Conservation (phyloP, 1,284 basidiomycete genomes). For the Cryptococcus jaspeensis region DNA sequence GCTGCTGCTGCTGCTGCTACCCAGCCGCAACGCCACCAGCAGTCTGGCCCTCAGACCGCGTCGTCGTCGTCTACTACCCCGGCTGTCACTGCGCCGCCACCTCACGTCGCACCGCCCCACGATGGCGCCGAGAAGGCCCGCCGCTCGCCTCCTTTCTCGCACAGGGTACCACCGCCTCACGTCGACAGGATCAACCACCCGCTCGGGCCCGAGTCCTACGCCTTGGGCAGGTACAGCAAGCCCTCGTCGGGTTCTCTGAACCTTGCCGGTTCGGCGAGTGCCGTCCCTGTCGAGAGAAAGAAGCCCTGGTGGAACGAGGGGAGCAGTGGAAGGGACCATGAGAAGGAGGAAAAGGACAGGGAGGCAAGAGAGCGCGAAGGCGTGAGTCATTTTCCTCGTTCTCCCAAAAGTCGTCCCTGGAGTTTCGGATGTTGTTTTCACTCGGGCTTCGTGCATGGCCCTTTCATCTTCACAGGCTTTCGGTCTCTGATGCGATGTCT, state of each 20-base stretch:
- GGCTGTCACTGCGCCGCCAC: constrained; percentile 15
- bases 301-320: constrained; percentile 46
- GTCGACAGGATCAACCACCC: constrained; percentile 5
- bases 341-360: constrained; percentile 23
- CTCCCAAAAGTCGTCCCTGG: too few species aligned
- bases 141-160: constrained; percentile 16
- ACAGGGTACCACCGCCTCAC: constrained; percentile 11
- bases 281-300: constrained; percentile 27
- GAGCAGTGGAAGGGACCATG: constrained; percentile 12
- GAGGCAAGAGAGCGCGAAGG: constrained; percentile 28
- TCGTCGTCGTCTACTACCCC: constrained; percentile 4
- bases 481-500: too few species aligned
- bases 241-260: constrained; percentile 21
- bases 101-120: constrained; percentile 15
- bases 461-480: too few species aligned
- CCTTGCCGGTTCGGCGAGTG: constrained; percentile 1
- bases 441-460: too few species aligned
- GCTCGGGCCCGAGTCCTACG: constrained; percentile 7
- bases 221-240: constrained; percentile 17
- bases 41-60: too few species aligned
- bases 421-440: too few species aligned
- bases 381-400: constrained; percentile 19
- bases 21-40: background rate
- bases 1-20: constrained; percentile 5
- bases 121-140: constrained; percentile 11